phyloP scores from a whole-genome alignment of 495 filamentous ascomycete genomes.

The Talaromyces adpressus region DNA sequence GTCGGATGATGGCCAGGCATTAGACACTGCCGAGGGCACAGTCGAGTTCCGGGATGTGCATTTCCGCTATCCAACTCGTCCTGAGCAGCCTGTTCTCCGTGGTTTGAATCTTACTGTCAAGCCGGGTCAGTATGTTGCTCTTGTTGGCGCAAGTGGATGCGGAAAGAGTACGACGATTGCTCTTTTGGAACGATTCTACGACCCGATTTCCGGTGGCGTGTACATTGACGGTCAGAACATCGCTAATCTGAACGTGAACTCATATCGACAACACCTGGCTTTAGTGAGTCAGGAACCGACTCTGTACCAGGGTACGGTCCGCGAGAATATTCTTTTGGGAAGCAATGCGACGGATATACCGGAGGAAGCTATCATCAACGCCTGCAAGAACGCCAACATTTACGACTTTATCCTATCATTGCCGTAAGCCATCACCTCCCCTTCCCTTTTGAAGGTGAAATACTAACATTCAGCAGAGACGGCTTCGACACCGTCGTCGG shows the following conservation, averaged over 20 bases:
- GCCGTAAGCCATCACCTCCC: conserved; percentile 29
- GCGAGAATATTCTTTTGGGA: conserved; percentile 65
- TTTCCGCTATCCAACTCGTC: conserved; percentile 74
- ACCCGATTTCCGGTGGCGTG: conserved; percentile 64
- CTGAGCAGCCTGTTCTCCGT: conserved; percentile 71
- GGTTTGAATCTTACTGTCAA: conserved; percentile 65
- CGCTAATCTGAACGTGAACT: conserved; percentile 64
- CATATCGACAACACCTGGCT: conserved; percentile 68
- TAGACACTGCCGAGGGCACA: conserved; percentile 55
- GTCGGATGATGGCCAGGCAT: conserved; percentile 60
- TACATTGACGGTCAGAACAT: conserved; percentile 72
- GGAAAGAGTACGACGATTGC: conserved; percentile 80
- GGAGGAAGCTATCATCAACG: conserved; percentile 63
- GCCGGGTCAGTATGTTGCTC: conserved; percentile 71
- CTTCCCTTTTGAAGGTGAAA: conserved; percentile 5
- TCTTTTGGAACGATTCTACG: conserved; percentile 80
- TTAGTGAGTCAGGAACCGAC: conserved; percentile 86
- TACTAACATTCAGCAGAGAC: conserved; percentile 42
- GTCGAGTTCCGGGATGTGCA: conserved; percentile 75
- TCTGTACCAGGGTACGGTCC: conserved; percentile 70
- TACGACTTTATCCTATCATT: conserved; percentile 81
- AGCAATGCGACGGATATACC: conserved; percentile 52
- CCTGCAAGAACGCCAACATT: conserved; percentile 85
- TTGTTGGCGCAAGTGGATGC: conserved; percentile 77
- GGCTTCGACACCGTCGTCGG: conserved; percentile 72